phyloP scores from a whole-genome alignment of 2,329 filamentous ascomycete genomes.

The Fusarium pilosicola region DNA sequence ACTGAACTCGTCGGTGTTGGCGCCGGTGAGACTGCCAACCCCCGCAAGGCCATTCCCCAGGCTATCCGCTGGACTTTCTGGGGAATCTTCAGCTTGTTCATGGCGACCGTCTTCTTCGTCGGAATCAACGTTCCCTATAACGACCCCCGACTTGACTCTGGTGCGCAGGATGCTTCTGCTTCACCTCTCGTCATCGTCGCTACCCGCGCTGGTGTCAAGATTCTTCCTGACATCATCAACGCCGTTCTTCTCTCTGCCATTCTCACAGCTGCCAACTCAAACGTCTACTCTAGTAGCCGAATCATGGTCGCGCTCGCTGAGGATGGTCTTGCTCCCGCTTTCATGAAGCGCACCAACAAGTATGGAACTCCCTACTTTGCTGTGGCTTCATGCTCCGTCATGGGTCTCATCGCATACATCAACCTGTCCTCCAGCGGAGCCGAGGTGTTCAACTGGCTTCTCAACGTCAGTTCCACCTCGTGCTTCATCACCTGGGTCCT shows the following conservation, averaged over 20 bases:
- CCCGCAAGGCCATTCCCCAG: constrained; percentile 74
- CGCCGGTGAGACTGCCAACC: constrained; percentile 80
- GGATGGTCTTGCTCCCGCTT: constrained; percentile 69
- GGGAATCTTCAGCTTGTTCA: constrained; percentile 76
- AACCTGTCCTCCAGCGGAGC: constrained; percentile 69
- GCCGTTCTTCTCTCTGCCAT: constrained; percentile 81
- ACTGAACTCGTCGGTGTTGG: constrained; percentile 81
- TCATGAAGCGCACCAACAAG: constrained; percentile 68
- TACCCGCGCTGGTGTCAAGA: constrained; percentile 69
- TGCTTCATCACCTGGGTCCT: constrained; percentile 77
- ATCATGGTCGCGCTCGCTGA: constrained; percentile 74
- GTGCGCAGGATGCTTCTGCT: constrained; percentile 67
- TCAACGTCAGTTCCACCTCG: constrained; percentile 75
- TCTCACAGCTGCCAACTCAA: constrained; percentile 80
- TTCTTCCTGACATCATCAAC: constrained; percentile 78
- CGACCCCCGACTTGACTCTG: constrained; percentile 62
- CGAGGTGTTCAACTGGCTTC: constrained; percentile 76
- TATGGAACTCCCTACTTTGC: constrained; percentile 71
- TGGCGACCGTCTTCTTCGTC: constrained; percentile 74
- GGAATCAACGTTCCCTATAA: constrained; percentile 75
- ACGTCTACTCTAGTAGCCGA: constrained; percentile 77
- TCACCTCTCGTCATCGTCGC: constrained; percentile 73
- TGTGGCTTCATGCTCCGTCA: constrained; percentile 62
- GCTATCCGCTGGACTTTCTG: constrained; percentile 81
- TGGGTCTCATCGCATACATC: constrained; percentile 74